phyloP scores from a whole-genome alignment of 2,329 filamentous ascomycete genomes.

The Hypoxylon sp. region DNA sequence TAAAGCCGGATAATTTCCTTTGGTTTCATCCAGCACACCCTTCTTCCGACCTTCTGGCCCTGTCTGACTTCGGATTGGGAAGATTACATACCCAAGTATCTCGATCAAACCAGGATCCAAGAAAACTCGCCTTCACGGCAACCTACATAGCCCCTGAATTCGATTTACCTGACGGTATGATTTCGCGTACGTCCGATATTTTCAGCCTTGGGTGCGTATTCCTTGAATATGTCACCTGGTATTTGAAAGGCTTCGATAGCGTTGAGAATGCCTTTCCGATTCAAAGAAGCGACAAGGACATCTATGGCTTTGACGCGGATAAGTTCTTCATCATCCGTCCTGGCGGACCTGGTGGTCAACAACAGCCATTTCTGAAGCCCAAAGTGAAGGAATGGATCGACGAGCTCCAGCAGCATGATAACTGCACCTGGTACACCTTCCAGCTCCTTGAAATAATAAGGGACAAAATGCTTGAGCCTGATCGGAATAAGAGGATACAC shows the following conservation, averaged over 20 bases:
- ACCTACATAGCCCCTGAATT: slow-evolving; percentile 60
- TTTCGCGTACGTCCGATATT: slow-evolving; percentile 57
- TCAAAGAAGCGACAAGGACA: slow-evolving; percentile 20
- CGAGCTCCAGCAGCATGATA: slow-evolving; percentile 21
- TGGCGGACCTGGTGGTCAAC: neutral
- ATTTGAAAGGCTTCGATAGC: slow-evolving; percentile 47
- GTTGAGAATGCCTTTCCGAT: slow-evolving; percentile 36
- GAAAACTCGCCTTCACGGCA: slow-evolving; percentile 36
- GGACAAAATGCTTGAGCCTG: slow-evolving; percentile 42
- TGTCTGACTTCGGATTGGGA: slow-evolving; percentile 56
- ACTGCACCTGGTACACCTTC: slow-evolving; percentile 33
- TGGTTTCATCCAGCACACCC: slow-evolving; percentile 43
- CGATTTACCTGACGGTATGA: slow-evolving; percentile 43
- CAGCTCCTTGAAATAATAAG: slow-evolving; percentile 41
- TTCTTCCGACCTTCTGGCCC: slow-evolving; percentile 46
- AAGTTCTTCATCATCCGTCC: slow-evolving; percentile 43
- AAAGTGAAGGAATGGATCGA: slow-evolving; percentile 37
- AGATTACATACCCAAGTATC: slow-evolving; percentile 55
- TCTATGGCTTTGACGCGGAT: slow-evolving; percentile 35
- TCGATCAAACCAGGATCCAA: slow-evolving; percentile 48
- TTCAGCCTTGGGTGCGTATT: slow-evolving; percentile 57
- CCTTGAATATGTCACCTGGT: slow-evolving; percentile 57
- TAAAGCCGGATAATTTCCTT: slow-evolving; percentile 58
- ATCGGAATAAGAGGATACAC: slow-evolving; percentile 24
- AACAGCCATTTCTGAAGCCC: slow-evolving; percentile 33